phyloP scores from a whole-genome alignment of 2,329 filamentous ascomycete genomes.

The Colletotrichum sp. region DNA sequence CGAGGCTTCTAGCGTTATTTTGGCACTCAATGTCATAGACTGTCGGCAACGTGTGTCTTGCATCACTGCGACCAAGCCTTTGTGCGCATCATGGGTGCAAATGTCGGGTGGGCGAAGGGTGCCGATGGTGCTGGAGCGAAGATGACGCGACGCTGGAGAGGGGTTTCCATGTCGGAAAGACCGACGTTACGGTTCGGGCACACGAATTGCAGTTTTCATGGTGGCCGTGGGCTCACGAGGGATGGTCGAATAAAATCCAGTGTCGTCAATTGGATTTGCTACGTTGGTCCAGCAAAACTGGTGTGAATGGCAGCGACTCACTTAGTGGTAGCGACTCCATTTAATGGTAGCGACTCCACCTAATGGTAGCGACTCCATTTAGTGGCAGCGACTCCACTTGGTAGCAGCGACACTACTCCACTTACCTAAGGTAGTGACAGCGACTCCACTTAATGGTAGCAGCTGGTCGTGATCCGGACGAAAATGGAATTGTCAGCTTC shows the following conservation, averaged over 20 bases:
- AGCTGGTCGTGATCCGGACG: background rate
- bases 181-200: background rate
- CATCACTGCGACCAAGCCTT: no score
- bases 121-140: background rate
- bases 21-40: background rate
- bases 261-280: background rate
- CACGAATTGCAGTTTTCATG: background rate
- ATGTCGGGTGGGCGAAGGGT: background rate
- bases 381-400: no score
- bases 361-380: no score
- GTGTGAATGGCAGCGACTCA: background rate
- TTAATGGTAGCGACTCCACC: no score
- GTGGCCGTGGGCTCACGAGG: background rate
- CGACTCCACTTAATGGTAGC: no score
- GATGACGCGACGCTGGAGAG: background rate
- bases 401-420: no score
- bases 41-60: background rate
- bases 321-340: background rate
- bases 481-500: background rate
- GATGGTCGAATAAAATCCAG: background rate
- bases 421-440: no score
- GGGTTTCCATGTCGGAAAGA: background rate
- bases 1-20: background rate
- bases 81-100: no score
- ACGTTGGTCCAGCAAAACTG: background rate